A percentile compares a stretch with the other conserved stretches of the same genome.
These are phyloP conservation scores for Nakazawaea peltata DNA, from an alignment of 805 yeast species.

Conservation along the genomic window DNA sequence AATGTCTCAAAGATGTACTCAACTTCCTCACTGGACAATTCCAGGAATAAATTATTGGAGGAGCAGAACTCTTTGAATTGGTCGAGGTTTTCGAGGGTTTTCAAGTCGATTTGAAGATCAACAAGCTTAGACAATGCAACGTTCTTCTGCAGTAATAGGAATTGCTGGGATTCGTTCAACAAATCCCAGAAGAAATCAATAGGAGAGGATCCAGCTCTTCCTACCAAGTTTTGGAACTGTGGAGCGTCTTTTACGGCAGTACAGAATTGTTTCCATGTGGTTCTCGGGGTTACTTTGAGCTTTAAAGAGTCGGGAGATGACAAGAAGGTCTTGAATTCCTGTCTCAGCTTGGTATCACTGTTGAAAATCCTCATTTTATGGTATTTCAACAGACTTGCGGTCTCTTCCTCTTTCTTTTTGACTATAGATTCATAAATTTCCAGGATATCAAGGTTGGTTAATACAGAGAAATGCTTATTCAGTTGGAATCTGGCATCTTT, in stretches of 20 bases:
- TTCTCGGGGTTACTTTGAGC: conserved; percentile 37
- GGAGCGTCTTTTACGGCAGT: conserved; percentile 43
- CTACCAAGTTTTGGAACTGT: conserved; percentile 54
- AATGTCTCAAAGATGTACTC: conserved; percentile 17
- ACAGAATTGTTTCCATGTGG: conserved; percentile 54
- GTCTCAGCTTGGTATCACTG: conserved; percentile 60
- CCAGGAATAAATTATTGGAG: conserved; percentile 16
- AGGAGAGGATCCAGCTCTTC: conserved; percentile 72
- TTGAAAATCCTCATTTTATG: conserved; percentile 36
- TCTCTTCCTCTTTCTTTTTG: conserved; percentile 22
- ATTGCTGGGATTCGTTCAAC: conserved; percentile 52
- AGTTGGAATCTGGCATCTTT: conserved; percentile 48
- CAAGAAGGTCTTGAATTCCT: conserved; percentile 43
- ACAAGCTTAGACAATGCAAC: conserved; percentile 24
- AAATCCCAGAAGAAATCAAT: conserved; percentile 70
- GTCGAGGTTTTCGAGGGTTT: conserved; percentile 7
- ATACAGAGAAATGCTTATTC: conserved; percentile 42
- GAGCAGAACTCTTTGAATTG: conserved; percentile 15
- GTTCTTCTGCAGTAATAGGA: conserved; percentile 51
- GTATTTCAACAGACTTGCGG: conserved; percentile 19
- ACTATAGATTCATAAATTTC: conserved; percentile 33
- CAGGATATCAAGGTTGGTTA: conserved; percentile 56
- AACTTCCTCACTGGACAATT: conserved; percentile 20
- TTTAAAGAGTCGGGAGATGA: conserved; percentile 19
- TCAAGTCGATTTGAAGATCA: conserved; percentile 7